Percentiles rank a stretch among this genome's conserved stretches.
Evolutionary conservation across 139 green algal genomes (phyloP).

Genomic region (Eudorina sp.): DNA sequence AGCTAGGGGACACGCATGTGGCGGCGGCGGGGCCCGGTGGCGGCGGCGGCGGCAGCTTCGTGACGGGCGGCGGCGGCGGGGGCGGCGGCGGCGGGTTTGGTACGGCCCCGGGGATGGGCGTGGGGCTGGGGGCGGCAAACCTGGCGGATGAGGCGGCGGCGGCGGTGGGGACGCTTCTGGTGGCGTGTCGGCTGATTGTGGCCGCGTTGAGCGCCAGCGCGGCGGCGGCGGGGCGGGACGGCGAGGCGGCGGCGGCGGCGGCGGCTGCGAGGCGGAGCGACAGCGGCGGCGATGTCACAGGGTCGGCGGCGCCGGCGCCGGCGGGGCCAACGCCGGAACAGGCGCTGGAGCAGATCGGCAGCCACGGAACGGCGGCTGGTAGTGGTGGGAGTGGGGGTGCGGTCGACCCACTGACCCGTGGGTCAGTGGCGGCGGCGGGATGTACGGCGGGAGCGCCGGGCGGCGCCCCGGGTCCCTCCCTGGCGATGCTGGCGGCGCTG

Average conservation of each 20-base stretch:
- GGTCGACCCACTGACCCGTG: background rate
- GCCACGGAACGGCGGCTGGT: background rate
- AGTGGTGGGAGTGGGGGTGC: too few relatives aligned
- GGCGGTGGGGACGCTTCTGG: constrained; percentile 30
- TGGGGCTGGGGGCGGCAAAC: background rate
- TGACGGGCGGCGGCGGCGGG: background rate
- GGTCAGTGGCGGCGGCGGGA: background rate
- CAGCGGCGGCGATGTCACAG: too few relatives aligned
- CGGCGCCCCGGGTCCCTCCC: background rate
- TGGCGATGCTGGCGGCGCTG: constrained; percentile 11
- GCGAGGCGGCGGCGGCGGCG: background rate
- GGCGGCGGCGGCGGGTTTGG: background rate
- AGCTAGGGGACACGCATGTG: background rate
- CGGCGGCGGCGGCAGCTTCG: background rate
- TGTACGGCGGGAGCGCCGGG: background rate
- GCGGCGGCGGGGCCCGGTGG: background rate
- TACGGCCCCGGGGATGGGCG: background rate
- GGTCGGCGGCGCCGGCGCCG: background rate
- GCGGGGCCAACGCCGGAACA: background rate
- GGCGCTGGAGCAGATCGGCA: background rate
- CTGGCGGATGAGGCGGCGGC: constrained; percentile 28
- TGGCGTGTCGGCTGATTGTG: constrained; percentile 22
- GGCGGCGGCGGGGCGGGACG: background rate
- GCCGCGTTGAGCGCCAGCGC: background rate
- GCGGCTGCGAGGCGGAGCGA: background rate